Evolutionary conservation across 345 rosid genomes (phyloP).

Genomic region (Ceriops zippeliana): DNA sequence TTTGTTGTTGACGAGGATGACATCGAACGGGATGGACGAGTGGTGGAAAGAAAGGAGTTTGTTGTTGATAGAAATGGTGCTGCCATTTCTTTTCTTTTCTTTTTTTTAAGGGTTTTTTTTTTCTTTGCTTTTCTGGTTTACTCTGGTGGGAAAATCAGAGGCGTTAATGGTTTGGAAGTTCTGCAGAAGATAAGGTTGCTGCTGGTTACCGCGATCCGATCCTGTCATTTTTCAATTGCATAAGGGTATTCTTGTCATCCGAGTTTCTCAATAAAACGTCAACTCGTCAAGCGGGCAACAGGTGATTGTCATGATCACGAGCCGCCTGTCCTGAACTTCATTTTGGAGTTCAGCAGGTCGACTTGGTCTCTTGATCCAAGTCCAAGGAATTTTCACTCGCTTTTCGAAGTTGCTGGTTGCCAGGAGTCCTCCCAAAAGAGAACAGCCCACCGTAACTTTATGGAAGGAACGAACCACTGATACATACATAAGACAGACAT

Average conservation of each 20-base stretch:
- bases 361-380: not conserved
- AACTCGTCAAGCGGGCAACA: no score
- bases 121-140: not conserved
- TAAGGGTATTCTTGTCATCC: constrained; percentile 26
- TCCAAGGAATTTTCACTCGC: not conserved
- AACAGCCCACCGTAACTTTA: not conserved
- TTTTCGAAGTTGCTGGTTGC: not conserved
- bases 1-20: constrained; percentile 14
- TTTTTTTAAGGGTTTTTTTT: not conserved
- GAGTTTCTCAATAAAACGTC: not conserved
- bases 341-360: not conserved
- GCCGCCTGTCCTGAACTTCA: not conserved
- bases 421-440: not conserved
- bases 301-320: not conserved
- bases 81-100: constrained; percentile 40
- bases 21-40: constrained; percentile 13
- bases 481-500: not conserved
- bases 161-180: constrained; percentile 18
- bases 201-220: constrained; percentile 32
- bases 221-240: constrained; percentile 28
- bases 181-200: constrained; percentile 44
- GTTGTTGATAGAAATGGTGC: constrained; percentile 46
- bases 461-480: not conserved
- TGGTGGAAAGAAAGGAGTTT: constrained; percentile 38
- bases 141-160: constrained; percentile 37